Conservation (phyloP, 1,284 basidiomycete species). For the Trichosporon ovoides region DNA sequence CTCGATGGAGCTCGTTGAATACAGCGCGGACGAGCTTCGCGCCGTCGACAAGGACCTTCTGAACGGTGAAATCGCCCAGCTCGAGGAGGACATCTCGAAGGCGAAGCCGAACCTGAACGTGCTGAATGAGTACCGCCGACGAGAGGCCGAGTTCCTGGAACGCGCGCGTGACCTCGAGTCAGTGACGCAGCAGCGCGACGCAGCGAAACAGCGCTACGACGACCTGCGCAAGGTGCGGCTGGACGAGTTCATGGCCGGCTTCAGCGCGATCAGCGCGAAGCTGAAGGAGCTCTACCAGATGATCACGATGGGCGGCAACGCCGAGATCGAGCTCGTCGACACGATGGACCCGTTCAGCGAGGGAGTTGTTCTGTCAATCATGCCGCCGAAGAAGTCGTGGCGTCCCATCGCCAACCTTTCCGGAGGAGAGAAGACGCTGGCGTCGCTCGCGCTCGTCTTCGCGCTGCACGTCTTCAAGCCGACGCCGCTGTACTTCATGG, state of each 20-base stretch:
- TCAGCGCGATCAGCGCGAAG: conserved; percentile 86
- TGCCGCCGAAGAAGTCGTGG: conserved; percentile 99
- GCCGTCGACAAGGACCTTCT: conserved; percentile 68
- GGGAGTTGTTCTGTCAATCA: conserved; percentile 55
- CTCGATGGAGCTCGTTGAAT: conserved; percentile 63
- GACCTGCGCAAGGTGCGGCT: conserved; percentile 79
- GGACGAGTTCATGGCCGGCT: conserved; percentile 97
- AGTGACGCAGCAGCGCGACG: conserved; percentile 71
- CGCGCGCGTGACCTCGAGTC: conserved; percentile 82
- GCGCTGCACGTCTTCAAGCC: conserved; percentile 94
- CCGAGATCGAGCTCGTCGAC: conserved; percentile 94
- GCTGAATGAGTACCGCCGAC: conserved; percentile 81
- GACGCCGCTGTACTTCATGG: conserved; percentile 97
- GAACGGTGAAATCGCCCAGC: conserved; percentile 67
- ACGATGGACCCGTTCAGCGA: conserved; percentile 73
- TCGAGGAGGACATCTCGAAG: conserved; percentile 79
- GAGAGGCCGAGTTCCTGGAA: conserved; percentile 83
- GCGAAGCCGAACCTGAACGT: conserved; percentile 81
- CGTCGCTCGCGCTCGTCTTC: conserved; percentile 93
- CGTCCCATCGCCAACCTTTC: conserved; percentile 96
- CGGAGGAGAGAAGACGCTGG: conserved; percentile 95
- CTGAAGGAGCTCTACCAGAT: conserved; percentile 99
- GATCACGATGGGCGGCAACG: conserved; percentile 98
- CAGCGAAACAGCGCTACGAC: conserved; percentile 80
- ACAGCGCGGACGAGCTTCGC: conserved; percentile 70